phyloP scores from a whole-genome alignment of 108 stramenopile species.

The Fragilaria crotonensis region DNA sequence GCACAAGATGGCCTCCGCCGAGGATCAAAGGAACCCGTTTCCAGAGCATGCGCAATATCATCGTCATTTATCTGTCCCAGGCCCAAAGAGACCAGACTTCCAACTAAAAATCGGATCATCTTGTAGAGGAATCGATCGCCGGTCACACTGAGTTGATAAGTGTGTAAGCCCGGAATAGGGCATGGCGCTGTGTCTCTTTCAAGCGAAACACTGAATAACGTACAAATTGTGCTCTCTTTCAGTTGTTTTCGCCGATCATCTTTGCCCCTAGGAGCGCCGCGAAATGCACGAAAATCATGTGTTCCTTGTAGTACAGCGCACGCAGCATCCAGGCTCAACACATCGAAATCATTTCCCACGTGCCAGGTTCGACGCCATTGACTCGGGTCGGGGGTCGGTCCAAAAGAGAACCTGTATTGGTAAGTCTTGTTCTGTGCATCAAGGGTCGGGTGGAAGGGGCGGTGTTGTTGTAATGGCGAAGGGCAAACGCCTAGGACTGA shows the following conservation, averaged over 20 bases:
- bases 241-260: slow-evolving; percentile 26
- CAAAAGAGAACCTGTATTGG: slow-evolving; percentile 51
- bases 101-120: slow-evolving; percentile 74
- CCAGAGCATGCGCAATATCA: slow-evolving; percentile 39
- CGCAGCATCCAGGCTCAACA: slow-evolving; percentile 4
- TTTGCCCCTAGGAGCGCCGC: slow-evolving; percentile 52
- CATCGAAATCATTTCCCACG: slow-evolving; percentile 13
- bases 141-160: slow-evolving; percentile 36
- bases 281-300: slow-evolving; percentile 67
- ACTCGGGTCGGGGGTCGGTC: slow-evolving; percentile 55
- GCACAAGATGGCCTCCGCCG: too few species aligned
- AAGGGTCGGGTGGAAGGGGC: slow-evolving; percentile 74
- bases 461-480: slow-evolving; percentile 26
- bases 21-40: slow-evolving; percentile 11
- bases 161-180: slow-evolving; percentile 5
- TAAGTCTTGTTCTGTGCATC: slow-evolving; percentile 56
- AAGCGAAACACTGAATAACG: slow-evolving; percentile 10
- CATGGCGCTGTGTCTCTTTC: background rate
- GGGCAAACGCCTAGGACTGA: slow-evolving; percentile 44
- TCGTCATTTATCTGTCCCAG: slow-evolving; percentile 27
- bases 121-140: slow-evolving; percentile 84
- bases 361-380: slow-evolving; percentile 48
- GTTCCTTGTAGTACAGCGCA: slow-evolving; percentile 22
- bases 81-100: slow-evolving; percentile 61
- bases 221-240: slow-evolving; percentile 39